Percentiles rank a stretch among this genome's conserved stretches.
These are phyloP conservation scores for Leishmania turanica DNA, from an alignment of 208 protist species.

Conservation along the genomic window DNA sequence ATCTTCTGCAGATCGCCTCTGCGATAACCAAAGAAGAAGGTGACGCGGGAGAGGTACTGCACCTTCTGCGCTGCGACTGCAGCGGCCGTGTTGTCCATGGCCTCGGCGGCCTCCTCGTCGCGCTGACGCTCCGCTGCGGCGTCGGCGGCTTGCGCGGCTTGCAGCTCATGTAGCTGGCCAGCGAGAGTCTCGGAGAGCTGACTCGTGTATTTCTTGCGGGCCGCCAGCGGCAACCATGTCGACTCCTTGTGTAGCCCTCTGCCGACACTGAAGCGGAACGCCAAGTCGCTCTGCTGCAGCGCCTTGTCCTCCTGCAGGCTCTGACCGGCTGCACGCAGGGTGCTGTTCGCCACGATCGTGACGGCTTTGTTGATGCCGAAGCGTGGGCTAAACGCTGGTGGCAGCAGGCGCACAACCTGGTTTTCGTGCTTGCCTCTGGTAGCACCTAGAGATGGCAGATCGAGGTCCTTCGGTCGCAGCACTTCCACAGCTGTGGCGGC, in stretches of 20 bases:
- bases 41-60: constrained; percentile 44
- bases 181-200: constrained; percentile 1
- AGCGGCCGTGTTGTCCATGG: neutral
- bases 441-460: constrained; percentile 13
- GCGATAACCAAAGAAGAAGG: constrained; percentile 72
- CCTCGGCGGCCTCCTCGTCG: constrained; percentile 4
- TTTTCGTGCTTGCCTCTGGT: constrained; percentile 32
- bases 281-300: constrained; percentile 47
- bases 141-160: constrained; percentile 3
- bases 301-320: constrained; percentile 6
- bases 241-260: constrained; percentile 65
- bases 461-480: constrained; percentile 14
- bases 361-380: constrained; percentile 61
- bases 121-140: neutral
- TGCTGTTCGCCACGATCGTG: constrained; percentile 22
- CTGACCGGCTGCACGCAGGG: constrained; percentile 14
- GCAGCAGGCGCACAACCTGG: constrained; percentile 44
- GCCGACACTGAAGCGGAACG: constrained; percentile 64
- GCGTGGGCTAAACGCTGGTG: constrained; percentile 47
- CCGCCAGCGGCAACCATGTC: constrained; percentile 68
- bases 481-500: constrained; percentile 12
- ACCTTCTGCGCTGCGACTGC: constrained; percentile 2
- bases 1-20: constrained; percentile 51
- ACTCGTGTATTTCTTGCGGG: constrained; percentile 18
- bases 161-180: neutral